Evolutionary conservation across 805 yeast genomes (phyloP), one percentile per base, ranked within the genome.

Genomic region (Yamadazyma nakazawae): DNA sequence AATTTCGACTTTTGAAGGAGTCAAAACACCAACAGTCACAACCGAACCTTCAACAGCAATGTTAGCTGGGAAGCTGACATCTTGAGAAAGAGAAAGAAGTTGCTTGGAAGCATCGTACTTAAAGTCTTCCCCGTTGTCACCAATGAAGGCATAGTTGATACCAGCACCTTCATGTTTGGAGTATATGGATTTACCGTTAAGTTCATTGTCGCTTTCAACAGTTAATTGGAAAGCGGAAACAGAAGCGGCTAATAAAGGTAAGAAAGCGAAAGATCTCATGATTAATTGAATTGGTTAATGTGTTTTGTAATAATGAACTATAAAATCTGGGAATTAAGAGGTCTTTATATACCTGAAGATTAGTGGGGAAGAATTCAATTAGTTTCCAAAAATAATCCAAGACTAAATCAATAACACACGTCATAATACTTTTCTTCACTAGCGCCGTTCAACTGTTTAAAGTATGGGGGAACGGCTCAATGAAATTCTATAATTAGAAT

Each of bases 151-250:
- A 58, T 72, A 75, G 61, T 65, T 59, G 48, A 71, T 56, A 44
- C 69, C 79, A 43, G 79, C 79, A 54, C 78, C 79, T 55, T 68
- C 75, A 54, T 73, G 79, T 36, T 48, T 47, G 28, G 63, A 48
- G 40, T 56, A 49, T 34, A 70, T 47, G 37, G 62, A 66, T 16
- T 57, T 45, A 32, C 66, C 67, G 47, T 67, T 48, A 42, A 45
- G 51, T 5, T 57, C 19, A 46, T 63, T 45, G 37, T 53, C 57
- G 28, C 74, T 65, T 26, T 56, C 52, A 39, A 55, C 55, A 18
- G 21, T 51, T 38, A 69, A 59, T 19, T 50, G 25, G 14, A 63
- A 57, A 16, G 57, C 42, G 19, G 48, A 38, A 35, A 37, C 42
- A 17, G 42, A 34, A 42, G 43, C 25, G 17, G 45, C 31, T 19